Evolutionary conservation across 805 yeast genomes (phyloP).

Genomic region (Candida ascalaphidarum): DNA sequence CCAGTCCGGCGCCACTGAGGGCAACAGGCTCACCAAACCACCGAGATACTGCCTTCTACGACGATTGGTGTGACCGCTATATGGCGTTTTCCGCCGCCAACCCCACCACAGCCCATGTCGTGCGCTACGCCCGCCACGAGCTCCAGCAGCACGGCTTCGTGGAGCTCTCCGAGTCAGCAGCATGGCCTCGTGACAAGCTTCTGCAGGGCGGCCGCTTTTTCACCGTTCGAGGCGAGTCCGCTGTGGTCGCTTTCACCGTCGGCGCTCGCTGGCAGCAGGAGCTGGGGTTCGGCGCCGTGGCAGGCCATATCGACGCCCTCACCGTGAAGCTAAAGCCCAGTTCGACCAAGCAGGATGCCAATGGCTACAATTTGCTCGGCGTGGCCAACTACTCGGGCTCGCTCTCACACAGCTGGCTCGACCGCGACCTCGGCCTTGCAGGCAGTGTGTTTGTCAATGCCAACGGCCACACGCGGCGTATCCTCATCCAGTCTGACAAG

Average conservation of each 20-base stretch:
- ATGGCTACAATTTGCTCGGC: conserved; percentile 29
- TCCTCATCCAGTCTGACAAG: conserved; percentile 22
- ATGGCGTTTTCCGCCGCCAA: conserved; percentile 23
- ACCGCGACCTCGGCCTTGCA: conserved; percentile 35
- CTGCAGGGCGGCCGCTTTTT: conserved; percentile 12
- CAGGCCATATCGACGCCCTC: conserved; percentile 30
- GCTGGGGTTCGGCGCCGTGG: conserved; percentile 19
- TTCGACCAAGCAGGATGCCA: conserved; percentile 11
- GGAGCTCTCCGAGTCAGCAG: conserved; percentile 14
- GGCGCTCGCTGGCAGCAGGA: conserved; percentile 29
- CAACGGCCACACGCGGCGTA: conserved; percentile 12
- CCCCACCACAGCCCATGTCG: conserved; percentile 35
- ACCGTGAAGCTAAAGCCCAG: conserved; percentile 26
- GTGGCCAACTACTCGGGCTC: conserved; percentile 35
- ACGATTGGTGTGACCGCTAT: conserved; percentile 12
- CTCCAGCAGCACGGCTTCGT: conserved; percentile 20
- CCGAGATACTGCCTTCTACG: conserved; percentile 4
- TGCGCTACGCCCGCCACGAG: conserved; percentile 13
- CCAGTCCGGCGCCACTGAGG: too few species aligned
- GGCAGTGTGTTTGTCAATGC: conserved; percentile 24
- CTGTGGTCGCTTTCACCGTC: conserved; percentile 27
- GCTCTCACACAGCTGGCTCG: conserved; percentile 26
- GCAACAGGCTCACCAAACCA: too few species aligned
- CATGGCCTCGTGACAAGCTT: conserved; percentile 1
- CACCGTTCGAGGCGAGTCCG: conserved; percentile 21